Base-by-base conservation (phyloP, 768 basidiomycete genomes). In the Mycena kentingensis region DNA sequence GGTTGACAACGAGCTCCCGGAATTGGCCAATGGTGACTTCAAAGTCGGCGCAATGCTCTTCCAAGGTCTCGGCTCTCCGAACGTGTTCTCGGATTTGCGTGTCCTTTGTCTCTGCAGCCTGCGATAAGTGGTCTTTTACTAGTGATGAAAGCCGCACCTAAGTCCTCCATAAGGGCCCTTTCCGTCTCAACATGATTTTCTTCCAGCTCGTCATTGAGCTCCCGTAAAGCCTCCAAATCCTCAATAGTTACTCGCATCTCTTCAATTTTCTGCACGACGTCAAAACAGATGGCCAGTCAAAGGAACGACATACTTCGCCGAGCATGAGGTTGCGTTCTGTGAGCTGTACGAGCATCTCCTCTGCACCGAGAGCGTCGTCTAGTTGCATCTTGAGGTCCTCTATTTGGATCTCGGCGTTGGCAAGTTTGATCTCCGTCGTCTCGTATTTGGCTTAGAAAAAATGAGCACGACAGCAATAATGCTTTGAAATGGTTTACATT, bases 171-270 rank as follows among this genome's bases (percentile, higher is more conserved):
- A 52, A 99, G 70, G 21, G 83, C 81, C 66, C 91, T 94, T 72
- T 98, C 96, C 0, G 93, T 91, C 69, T 97, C 96, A 2, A 90
- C 66, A 57, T 98, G 96, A 62, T 92, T 94, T 70, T 98, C 95
- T 68, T 98, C 97, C 3, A 99, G 80, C 70, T 99, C 97, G 55
- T 99, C 96, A 50, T 88, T 93, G 42, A 99, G 86, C 63, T 98
- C 97, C 65, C 95, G 91, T 35, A 99, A 81, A 11, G 94, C 84
- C 65, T 99, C 97, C 3, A 98, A 83, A 63, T 99, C 97, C 67
- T 98, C 96, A 49, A 98, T 93, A 0, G 90, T 91, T 49, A 92
- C 87, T 12, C 93, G 32, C 90, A 98, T 95, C 70, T 98, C 94
- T 67, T 98, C 97, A 58, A 98, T 93, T 84, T 94, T 95, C 91